Evolutionary conservation across 2,329 filamentous ascomycete genomes (phyloP).

Genomic region (Amylocarpus encephaloides): DNA sequence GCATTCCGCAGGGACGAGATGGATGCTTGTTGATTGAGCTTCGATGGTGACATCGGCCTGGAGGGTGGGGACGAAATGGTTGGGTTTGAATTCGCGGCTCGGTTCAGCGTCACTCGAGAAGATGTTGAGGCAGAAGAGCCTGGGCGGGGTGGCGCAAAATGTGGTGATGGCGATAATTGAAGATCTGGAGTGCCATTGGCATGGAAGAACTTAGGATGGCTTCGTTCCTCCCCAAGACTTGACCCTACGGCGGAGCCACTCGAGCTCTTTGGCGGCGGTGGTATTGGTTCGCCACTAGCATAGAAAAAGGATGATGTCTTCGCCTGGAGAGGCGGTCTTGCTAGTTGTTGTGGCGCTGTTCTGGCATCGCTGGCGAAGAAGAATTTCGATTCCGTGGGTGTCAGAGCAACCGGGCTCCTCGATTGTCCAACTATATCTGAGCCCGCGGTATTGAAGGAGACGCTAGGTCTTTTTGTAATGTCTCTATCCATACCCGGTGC

Average conservation of each 20-base stretch:
- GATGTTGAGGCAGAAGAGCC: conserved; percentile 42
- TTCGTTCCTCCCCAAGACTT: conserved; percentile 24
- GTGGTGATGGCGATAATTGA: conserved; percentile 32
- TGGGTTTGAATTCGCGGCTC: conserved; percentile 32
- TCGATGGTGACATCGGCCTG: conserved; percentile 48
- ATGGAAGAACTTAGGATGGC: conserved; percentile 64
- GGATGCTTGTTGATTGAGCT: conserved; percentile 31
- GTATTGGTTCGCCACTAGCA: conserved; percentile 39
- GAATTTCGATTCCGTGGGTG: conserved; percentile 59
- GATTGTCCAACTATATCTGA: conserved; percentile 31
- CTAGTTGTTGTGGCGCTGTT: conserved; percentile 25
- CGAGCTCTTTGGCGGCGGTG: conserved; percentile 31
- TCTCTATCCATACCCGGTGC: conserved; percentile 26
- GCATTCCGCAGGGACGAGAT: conserved; percentile 20
- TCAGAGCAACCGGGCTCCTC: conserved; percentile 23
- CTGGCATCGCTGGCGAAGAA: conserved; percentile 84
- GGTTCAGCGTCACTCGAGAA: conserved; percentile 38
- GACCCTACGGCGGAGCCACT: conserved; percentile 27
- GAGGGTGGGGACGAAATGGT: conserved; percentile 30
- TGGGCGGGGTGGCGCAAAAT: conserved; percentile 36
- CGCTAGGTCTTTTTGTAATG: conserved; percentile 24
- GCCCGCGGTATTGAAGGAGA: conserved; percentile 37
- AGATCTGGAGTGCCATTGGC: conserved; percentile 58
- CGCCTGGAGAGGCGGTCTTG: conserved; percentile 18
- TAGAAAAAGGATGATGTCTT: conserved; percentile 41